phyloP scores from a whole-genome alignment of 2,329 filamentous ascomycete genomes.

The Setomelanomma holmii region DNA sequence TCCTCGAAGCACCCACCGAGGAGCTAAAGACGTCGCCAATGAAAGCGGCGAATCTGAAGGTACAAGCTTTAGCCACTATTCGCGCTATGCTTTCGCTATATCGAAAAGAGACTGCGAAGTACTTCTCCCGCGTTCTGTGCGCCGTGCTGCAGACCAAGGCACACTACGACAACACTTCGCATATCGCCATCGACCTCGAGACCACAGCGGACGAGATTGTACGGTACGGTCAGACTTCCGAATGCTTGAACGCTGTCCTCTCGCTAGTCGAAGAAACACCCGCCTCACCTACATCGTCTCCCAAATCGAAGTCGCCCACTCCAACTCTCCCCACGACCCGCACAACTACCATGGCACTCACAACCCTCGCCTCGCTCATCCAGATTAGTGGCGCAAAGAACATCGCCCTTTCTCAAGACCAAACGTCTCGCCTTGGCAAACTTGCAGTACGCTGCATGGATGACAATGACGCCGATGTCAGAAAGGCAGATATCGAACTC shows the following conservation, averaged over 20 bases:
- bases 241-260: constrained; percentile 53
- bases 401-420: constrained; percentile 37
- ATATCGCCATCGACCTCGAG: constrained; percentile 78
- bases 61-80: constrained; percentile 76
- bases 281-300: constrained; percentile 32
- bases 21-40: constrained; percentile 61
- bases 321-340: constrained; percentile 29
- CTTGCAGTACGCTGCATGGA: constrained; percentile 49
- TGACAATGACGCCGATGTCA: constrained; percentile 50
- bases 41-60: constrained; percentile 75
- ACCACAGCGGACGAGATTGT: constrained; percentile 76
- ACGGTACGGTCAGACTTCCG: constrained; percentile 67
- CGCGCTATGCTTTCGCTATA: constrained; percentile 74
- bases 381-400: constrained; percentile 43
- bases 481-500: constrained; percentile 79
- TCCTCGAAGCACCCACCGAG: constrained; percentile 66
- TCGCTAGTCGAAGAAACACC: constrained; percentile 44
- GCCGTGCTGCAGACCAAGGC: constrained; percentile 70
- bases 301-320: constrained; percentile 43
- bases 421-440: constrained; percentile 47
- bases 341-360: constrained; percentile 50
- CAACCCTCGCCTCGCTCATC: constrained; percentile 48
- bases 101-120: constrained; percentile 69
- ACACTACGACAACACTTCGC: constrained; percentile 71
- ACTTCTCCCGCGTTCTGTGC: constrained; percentile 72